A percentile compares a stretch with the other conserved stretches of the same genome.
Conservation (phyloP, 2,329 filamentous ascomycete genomes). For the Pseudocercospora macadamiae region DNA sequence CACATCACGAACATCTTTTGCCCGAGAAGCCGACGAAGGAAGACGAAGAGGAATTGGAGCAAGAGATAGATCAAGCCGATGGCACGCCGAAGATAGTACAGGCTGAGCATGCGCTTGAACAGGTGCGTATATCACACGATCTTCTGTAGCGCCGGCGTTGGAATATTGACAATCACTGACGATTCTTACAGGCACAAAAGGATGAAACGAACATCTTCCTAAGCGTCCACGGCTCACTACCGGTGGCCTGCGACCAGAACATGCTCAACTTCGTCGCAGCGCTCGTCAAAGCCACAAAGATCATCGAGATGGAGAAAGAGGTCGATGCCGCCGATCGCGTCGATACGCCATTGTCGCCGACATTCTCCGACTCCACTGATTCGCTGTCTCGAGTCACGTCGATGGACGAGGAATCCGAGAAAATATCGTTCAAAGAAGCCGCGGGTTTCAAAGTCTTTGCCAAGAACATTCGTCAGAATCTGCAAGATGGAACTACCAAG, state of each 20-base stretch:
- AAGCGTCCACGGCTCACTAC: conserved; percentile 53
- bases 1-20: conserved; percentile 59
- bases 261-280: conserved; percentile 59
- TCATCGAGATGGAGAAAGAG: conserved; percentile 57
- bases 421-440: conserved; percentile 18
- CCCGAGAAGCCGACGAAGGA: conserved; percentile 45
- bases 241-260: conserved; percentile 55
- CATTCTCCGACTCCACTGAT: conserved; percentile 33
- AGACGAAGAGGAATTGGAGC: conserved; percentile 39
- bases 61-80: conserved; percentile 47
- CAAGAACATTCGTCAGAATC: conserved; percentile 32
- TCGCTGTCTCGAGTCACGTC: neutral
- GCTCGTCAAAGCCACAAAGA: conserved; percentile 60
- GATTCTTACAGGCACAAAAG: conserved; percentile 36
- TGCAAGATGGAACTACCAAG: conserved; percentile 31
- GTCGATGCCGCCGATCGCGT: conserved; percentile 38
- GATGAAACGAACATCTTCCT: conserved; percentile 55
- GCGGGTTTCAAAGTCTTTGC: conserved; percentile 33
- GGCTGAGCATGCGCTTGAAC: conserved; percentile 44
- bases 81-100: conserved; percentile 49
- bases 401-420: conserved; percentile 7
- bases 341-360: conserved; percentile 19
- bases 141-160: too few relatives aligned
- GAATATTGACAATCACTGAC: neutral
- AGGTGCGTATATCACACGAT: conserved; percentile 19